phyloP scores from a whole-genome alignment of 345 rosid species.

The Barbarea vulgaris region DNA sequence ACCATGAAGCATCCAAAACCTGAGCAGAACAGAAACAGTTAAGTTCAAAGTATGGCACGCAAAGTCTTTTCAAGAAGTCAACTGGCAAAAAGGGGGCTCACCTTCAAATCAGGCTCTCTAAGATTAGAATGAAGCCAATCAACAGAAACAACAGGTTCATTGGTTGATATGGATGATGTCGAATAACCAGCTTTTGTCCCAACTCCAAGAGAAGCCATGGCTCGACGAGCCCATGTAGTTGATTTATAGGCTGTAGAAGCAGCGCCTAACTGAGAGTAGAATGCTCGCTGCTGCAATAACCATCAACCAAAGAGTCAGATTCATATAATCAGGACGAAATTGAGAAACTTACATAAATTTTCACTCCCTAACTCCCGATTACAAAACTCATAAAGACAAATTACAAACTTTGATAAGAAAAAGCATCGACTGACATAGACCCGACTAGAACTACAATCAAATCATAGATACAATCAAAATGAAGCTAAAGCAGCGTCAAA shows the following conservation, averaged over 20 bases:
- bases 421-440: neutral
- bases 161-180: slow-evolving; percentile 50
- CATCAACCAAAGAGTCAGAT: slow-evolving; percentile 21
- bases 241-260: slow-evolving; percentile 34
- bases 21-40: slow-evolving; percentile 30
- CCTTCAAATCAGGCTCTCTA: slow-evolving; percentile 82
- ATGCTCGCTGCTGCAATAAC: slow-evolving; percentile 52
- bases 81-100: slow-evolving; percentile 18
- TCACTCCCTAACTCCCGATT: neutral
- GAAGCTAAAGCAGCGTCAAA: slow-evolving; percentile 5
- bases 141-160: slow-evolving; percentile 85
- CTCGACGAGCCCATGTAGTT: slow-evolving; percentile 43
- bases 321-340: neutral
- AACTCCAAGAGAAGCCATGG: slow-evolving; percentile 55
- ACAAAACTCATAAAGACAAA: neutral
- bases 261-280: slow-evolving; percentile 37
- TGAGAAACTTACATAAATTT: neutral
- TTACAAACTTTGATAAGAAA: slow-evolving; percentile 2
- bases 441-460: slow-evolving; percentile 16
- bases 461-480: neutral
- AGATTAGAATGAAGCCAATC: slow-evolving; percentile 95
- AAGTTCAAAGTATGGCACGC: neutral
- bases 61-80: neutral
- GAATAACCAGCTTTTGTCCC: slow-evolving; percentile 49
- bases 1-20: slow-evolving; percentile 99